These are phyloP conservation scores for Physaria fendleri DNA, from an alignment of 345 rosid species.

Conservation along the genomic window DNA sequence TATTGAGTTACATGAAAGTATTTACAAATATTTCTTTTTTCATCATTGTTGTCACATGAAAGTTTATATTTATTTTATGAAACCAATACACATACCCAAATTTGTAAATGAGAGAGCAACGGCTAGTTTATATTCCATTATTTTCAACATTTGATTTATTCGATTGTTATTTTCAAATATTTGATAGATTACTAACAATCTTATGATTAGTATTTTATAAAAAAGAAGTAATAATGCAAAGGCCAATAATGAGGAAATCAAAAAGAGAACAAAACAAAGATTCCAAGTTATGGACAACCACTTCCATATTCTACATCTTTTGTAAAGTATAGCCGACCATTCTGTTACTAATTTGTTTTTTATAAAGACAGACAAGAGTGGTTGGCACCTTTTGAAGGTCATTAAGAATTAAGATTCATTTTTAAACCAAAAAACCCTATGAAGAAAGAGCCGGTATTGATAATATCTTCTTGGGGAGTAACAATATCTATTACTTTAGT, in stretches of 20 bases:
- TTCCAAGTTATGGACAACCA: slow-evolving; percentile 17
- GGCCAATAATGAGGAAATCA: slow-evolving; percentile 13
- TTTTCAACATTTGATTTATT: slow-evolving; percentile 8
- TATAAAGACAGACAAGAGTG: neutral
- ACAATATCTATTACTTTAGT: too few relatives aligned
- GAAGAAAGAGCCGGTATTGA: too few relatives aligned
- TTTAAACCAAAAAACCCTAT: too few relatives aligned
- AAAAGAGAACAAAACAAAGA: neutral
- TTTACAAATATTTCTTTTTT: neutral
- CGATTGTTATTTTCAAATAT: slow-evolving; percentile 1
- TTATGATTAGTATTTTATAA: neutral
- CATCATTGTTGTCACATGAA: neutral
- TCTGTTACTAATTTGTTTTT: too few relatives aligned
- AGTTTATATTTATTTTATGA: neutral
- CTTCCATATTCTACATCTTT: slow-evolving; percentile 17
- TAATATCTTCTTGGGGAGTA: too few relatives aligned
- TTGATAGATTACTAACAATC: slow-evolving; percentile 27
- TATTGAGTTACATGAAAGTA: too few relatives aligned
- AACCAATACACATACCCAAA: neutral
- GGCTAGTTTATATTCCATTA: slow-evolving; percentile 17
- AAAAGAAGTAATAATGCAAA: slow-evolving; percentile 6
- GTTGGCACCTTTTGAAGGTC: too few relatives aligned
- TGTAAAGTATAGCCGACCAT: too few relatives aligned
- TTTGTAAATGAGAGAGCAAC: slow-evolving; percentile 13
- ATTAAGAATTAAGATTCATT: too few relatives aligned